phyloP scores from a whole-genome alignment of 75 land plant species.

The Ceratopteris richardii region DNA sequence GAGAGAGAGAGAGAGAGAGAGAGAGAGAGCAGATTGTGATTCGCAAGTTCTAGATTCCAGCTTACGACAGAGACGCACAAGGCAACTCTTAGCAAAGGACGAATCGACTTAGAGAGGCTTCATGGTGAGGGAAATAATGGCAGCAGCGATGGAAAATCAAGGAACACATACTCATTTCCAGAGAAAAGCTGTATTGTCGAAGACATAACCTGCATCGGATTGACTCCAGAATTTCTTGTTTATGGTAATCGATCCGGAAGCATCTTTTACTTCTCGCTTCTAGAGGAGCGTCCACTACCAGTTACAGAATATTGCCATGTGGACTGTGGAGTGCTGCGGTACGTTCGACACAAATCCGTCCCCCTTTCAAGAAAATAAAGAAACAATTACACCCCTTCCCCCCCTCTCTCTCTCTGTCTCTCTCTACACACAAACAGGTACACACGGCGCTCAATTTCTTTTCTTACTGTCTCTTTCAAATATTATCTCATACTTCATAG shows the following conservation, averaged over 20 bases:
- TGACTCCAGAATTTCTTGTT: constrained; percentile 12
- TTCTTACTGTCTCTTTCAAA: not conserved
- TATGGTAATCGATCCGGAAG: constrained; percentile 21
- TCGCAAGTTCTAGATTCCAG: not conserved
- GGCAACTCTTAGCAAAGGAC: constrained; percentile 2
- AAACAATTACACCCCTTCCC: too few relatives aligned
- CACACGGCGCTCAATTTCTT: not conserved
- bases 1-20: too few relatives aligned
- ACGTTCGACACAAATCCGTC: not conserved
- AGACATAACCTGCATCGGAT: constrained; percentile 20
- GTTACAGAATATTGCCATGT: constrained; percentile 10
- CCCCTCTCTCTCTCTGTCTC: too few relatives aligned
- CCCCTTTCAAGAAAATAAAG: not conserved
- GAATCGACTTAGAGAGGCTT: constrained; percentile 1
- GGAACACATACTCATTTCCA: not conserved
- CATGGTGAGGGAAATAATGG: not conserved
- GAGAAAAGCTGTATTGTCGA: constrained; percentile 4
- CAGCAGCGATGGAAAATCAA: not conserved
- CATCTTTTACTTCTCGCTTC: constrained; percentile 12
- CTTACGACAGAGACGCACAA: not conserved
- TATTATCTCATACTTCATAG: not conserved
- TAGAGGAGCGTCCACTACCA: constrained; percentile 4
- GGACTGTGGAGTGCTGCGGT: constrained; percentile 20
- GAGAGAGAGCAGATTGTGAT: too few relatives aligned
- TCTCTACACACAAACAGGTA: not conserved